Base-by-base conservation (phyloP, 192 early-diverging fungal species). In the Pilaira anomala region DNA sequence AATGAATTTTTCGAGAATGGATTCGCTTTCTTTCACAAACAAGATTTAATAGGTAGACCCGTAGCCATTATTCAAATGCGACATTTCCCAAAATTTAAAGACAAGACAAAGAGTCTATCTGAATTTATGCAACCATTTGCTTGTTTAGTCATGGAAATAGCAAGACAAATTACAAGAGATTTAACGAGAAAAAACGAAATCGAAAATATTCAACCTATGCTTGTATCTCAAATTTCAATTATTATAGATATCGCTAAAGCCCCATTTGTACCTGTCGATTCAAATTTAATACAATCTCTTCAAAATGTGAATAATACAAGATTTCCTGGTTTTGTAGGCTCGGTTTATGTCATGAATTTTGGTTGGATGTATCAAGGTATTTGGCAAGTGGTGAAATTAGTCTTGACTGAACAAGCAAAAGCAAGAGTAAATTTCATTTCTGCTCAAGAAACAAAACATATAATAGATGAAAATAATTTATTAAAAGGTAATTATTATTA, bases 281-380 rank as follows among this genome's bases (percentile, higher is more conserved):
- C 55, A 19, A 29, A 24, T 30, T 63, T 70, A 41, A 44, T 65
- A 25, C 60, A 61, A 30, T 58, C 58, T 1, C 28, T 75, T 6
- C 63, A 61, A 19, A 30, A 63, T 8, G 30, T 70, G 25, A 45
- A 62, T 14, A 70, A 66, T 7, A 46, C 40, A 26, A 21, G 63
- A 16, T 74, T 49, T 49, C 73, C 73, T 8, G 60, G 62, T 40
- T 58, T 62, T 22, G 51, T 65, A 21, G 65, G 62, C 0, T 58
- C 59, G 39, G 71, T 76, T n/a, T 73, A 64, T 21, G 44, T 78
- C 1, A 48, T 78, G 25, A 76, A 76, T 51, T 78, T 73, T 66
- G 71, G 77, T 7, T 76, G 74, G 74, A 76, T 76, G 67, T 78
- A 76, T 36, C 59, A 63, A 29, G 70, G 74, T 8, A 14, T 78